Conservation (phyloP, 2,329 filamentous ascomycete genomes). For the Diaporthe ilicicola region DNA sequence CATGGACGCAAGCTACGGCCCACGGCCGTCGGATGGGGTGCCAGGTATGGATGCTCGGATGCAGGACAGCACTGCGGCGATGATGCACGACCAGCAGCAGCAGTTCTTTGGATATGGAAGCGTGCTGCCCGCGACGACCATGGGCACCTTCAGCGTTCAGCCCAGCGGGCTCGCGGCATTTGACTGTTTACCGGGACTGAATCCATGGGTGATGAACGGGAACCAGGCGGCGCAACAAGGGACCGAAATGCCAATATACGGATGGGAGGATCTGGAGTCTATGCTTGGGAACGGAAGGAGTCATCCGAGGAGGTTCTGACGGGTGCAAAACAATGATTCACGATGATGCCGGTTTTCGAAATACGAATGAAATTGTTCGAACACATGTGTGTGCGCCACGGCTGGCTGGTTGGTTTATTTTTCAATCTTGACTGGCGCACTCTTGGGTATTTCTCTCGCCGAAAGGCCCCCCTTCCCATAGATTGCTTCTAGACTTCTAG, state of each 20-base stretch:
- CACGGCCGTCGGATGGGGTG: neutral
- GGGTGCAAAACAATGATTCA: too few relatives aligned
- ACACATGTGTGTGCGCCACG: too few relatives aligned
- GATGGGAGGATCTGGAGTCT: conserved; percentile 19
- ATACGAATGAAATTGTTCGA: too few relatives aligned
- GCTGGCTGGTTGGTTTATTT: too few relatives aligned
- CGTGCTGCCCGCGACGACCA: neutral
- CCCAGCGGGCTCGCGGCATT: neutral
- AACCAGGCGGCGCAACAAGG: neutral
- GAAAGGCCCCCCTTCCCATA: too few relatives aligned
- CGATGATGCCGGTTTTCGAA: too few relatives aligned
- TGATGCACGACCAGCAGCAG: neutral
- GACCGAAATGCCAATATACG: conserved; percentile 5
- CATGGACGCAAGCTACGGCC: conserved; percentile 4
- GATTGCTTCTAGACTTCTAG: too few relatives aligned
- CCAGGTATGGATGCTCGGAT: neutral
- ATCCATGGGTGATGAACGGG: neutral
- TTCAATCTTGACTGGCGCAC: too few relatives aligned
- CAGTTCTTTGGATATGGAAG: neutral
- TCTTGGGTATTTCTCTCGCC: too few relatives aligned
- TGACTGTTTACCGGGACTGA: neutral
- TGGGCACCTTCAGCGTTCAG: neutral
- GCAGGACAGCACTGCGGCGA: neutral
- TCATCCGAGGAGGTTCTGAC: neutral
- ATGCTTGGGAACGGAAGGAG: conserved; percentile 16